Conservation (phyloP, 345 rosid species). For the Anastatica hierochuntica region DNA sequence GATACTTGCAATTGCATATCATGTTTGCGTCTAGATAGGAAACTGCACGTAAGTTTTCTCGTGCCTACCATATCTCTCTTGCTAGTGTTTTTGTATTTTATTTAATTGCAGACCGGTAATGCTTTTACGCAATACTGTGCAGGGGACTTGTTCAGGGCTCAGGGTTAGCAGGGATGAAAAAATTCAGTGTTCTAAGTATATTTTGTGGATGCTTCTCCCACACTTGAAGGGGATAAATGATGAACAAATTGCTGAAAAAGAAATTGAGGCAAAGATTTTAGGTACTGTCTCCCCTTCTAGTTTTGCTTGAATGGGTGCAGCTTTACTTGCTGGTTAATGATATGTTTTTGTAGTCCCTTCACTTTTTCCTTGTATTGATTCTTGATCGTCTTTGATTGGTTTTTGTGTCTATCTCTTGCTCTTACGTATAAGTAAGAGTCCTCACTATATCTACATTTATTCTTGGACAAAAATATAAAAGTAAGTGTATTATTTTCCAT, state of each 20-base stretch:
- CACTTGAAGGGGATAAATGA: constrained; percentile 31
- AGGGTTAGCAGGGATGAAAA: constrained; percentile 16
- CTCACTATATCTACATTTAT: too few relatives aligned
- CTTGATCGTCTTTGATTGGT: too few relatives aligned
- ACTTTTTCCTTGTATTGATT: too few relatives aligned
- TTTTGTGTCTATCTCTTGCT: too few relatives aligned
- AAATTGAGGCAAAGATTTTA: constrained; percentile 33
- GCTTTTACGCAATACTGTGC: background rate
- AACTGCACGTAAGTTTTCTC: constrained; percentile 24
- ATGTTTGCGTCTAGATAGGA: constrained; percentile 42
- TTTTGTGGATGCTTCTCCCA: constrained; percentile 40
- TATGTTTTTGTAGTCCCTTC: background rate
- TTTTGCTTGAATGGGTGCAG: background rate
- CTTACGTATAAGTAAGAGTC: too few relatives aligned
- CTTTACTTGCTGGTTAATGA: too few relatives aligned
- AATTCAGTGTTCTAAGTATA: constrained; percentile 22
- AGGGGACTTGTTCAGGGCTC: constrained; percentile 8
- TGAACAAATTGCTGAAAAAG: constrained; percentile 40
- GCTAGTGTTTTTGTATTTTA: background rate
- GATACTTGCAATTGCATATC: constrained; percentile 54
- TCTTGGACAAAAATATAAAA: too few relatives aligned
- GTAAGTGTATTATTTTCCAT: background rate
- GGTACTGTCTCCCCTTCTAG: constrained; percentile 27
- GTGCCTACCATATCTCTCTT: background rate
- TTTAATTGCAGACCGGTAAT: background rate